These are phyloP conservation scores for Lepiota brunneoincarnata DNA, from an alignment of 768 basidiomycete genomes.

Conservation along the genomic window DNA sequence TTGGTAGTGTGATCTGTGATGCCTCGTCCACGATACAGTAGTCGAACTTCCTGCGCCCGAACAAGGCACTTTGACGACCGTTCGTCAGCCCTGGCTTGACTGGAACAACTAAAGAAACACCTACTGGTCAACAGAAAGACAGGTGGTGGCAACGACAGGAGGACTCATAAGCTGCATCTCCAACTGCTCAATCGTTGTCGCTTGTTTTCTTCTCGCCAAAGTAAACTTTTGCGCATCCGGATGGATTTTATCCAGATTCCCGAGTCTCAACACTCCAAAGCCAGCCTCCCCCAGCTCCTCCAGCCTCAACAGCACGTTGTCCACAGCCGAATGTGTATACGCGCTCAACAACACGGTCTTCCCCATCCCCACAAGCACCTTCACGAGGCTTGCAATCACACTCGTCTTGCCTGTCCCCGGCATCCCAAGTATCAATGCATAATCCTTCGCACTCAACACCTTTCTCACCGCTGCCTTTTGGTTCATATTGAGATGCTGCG, in stretches of 20 bases:
- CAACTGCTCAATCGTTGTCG: constrained; percentile 75
- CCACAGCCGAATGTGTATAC: constrained; percentile 98
- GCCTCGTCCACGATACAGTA: constrained; percentile 99
- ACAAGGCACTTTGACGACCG: constrained; percentile 60
- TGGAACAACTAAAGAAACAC: constrained; percentile 25
- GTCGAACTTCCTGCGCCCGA: constrained; percentile 83
- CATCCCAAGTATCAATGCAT: constrained; percentile 94
- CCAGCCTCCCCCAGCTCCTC: constrained; percentile 34
- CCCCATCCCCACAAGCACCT: constrained; percentile 70
- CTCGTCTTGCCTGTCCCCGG: constrained; percentile 99
- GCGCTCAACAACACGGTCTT: constrained; percentile 88
- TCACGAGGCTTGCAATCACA: constrained; percentile 86
- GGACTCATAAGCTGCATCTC: constrained; percentile 83
- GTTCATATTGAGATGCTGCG: constrained; percentile 57
- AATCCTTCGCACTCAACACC: constrained; percentile 80
- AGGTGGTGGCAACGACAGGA: constrained; percentile 94
- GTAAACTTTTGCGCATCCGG: constrained; percentile 75
- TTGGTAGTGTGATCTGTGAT: constrained; percentile 95
- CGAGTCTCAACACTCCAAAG: constrained; percentile 79
- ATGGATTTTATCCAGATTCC: constrained; percentile 93
- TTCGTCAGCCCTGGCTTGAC: not conserved
- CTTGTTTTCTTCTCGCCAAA: constrained; percentile 48
- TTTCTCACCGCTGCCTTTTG: constrained; percentile 73
- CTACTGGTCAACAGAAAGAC: constrained; percentile 91
- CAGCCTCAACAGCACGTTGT: constrained; percentile 90